Percentiles rank a stretch among this genome's conserved stretches.
Evolutionary conservation across 768 basidiomycete species (phyloP).

Genomic region (Tulasnella sp.): DNA sequence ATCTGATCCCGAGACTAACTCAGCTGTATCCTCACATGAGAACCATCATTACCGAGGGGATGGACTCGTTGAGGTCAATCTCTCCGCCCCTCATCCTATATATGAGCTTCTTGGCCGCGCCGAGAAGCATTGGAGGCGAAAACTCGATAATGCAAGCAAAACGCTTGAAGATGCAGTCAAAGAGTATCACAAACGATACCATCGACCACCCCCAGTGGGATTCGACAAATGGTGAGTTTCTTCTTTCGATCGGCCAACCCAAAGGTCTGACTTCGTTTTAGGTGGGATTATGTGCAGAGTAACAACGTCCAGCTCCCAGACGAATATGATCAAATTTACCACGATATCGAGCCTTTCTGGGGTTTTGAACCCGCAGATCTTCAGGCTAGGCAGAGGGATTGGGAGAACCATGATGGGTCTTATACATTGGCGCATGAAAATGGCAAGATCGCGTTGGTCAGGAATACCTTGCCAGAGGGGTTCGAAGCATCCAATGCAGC

Average conservation of each 20-base stretch:
- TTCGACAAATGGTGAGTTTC: constrained; percentile 33
- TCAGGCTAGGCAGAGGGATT: background rate
- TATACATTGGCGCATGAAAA: background rate
- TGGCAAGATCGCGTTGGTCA: background rate
- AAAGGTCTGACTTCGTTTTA: constrained; percentile 10
- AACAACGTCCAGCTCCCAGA: constrained; percentile 39
- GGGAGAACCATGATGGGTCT: background rate
- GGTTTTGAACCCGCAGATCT: constrained; percentile 26
- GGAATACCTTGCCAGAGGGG: background rate
- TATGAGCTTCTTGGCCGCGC: constrained; percentile 31
- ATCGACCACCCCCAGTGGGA: constrained; percentile 30
- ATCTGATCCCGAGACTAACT: no score
- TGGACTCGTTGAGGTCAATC: constrained; percentile 30
- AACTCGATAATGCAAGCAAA: constrained; percentile 26
- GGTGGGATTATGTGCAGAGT: constrained; percentile 38
- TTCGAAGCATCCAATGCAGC: background rate
- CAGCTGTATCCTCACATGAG: no score
- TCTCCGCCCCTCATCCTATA: constrained; percentile 33
- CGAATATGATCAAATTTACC: constrained; percentile 41
- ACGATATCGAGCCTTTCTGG: constrained; percentile 35
- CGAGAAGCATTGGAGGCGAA: constrained; percentile 30
- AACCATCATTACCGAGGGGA: constrained; percentile 22
- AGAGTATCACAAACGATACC: constrained; percentile 30
- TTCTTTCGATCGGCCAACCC: background rate
- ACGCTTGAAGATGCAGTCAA: constrained; percentile 29